phyloP scores from a whole-genome alignment of 306 rosid genomes.

The Rosa lucieae region DNA sequence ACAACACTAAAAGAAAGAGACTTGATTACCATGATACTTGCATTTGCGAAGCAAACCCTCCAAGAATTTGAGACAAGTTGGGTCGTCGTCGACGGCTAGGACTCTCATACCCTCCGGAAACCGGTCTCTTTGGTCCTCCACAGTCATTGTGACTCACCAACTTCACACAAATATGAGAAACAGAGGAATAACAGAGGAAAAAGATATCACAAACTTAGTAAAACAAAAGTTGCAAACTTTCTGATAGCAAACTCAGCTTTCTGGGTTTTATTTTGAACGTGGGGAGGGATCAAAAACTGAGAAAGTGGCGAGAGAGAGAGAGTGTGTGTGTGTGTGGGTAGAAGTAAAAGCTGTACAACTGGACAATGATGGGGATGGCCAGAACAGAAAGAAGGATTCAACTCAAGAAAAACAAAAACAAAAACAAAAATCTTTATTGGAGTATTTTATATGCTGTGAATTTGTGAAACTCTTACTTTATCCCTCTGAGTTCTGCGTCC shows the following conservation, averaged over 20 bases:
- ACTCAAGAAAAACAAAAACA: conserved; percentile 47
- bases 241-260: conserved; percentile 19
- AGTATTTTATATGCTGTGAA: conserved; percentile 31
- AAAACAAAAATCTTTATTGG: neutral
- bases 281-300: neutral
- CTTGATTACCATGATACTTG: conserved; percentile 65
- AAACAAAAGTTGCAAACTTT: conserved; percentile 38
- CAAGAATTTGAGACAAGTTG: conserved; percentile 60
- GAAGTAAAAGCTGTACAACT: conserved; percentile 46
- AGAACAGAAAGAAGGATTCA: conserved; percentile 50
- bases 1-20: neutral
- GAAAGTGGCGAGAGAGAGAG: conserved; percentile 16
- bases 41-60: conserved; percentile 72
- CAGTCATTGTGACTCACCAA: conserved; percentile 39
- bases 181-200: neutral
- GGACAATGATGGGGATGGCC: conserved; percentile 54
- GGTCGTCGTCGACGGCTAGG: conserved; percentile 83
- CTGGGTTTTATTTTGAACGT: conserved; percentile 16
- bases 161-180: conserved; percentile 31
- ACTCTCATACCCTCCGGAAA: conserved; percentile 91
- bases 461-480: conserved; percentile 9
- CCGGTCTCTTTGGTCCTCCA: conserved; percentile 49
- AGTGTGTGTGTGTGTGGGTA: conserved; percentile 21
- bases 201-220: conserved; percentile 24
- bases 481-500: conserved; percentile 21